Evolutionary conservation across 2,329 filamentous ascomycete species (phyloP).

Genomic region (Malbranchea cinnamomea): DNA sequence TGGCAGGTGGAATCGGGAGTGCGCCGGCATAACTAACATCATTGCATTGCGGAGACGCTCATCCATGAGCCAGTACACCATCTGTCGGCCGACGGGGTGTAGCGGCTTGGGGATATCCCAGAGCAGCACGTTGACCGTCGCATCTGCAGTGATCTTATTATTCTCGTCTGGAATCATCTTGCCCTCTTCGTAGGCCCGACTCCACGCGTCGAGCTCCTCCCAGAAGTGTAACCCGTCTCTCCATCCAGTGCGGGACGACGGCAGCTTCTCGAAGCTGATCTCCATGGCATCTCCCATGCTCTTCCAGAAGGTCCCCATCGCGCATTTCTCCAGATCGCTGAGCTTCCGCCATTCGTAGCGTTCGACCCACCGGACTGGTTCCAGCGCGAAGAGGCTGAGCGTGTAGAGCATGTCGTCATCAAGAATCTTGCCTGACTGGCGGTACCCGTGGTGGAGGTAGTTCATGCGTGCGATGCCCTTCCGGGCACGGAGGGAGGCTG

Average conservation of each 20-base stretch:
- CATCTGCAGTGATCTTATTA: constrained; percentile 39
- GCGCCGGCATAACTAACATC: constrained; percentile 32
- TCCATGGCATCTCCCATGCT: constrained; percentile 54
- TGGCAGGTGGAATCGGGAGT: neutral
- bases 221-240: constrained; percentile 38
- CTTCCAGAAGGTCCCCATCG: constrained; percentile 56
- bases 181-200: constrained; percentile 41
- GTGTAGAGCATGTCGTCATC: constrained; percentile 53
- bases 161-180: constrained; percentile 41
- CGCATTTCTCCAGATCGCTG: constrained; percentile 53
- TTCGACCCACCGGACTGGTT: constrained; percentile 49
- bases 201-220: constrained; percentile 37
- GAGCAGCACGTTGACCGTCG: constrained; percentile 47
- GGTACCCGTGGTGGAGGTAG: constrained; percentile 45
- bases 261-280: constrained; percentile 38
- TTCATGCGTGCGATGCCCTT: constrained; percentile 49
- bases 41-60: constrained; percentile 50
- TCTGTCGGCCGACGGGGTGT: constrained; percentile 34
- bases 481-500: constrained; percentile 29
- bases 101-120: constrained; percentile 36
- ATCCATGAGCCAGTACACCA: constrained; percentile 47
- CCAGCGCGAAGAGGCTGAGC: constrained; percentile 47
- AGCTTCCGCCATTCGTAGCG: constrained; percentile 56
- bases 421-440: constrained; percentile 42
- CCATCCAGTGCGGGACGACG: constrained; percentile 27